Evolutionary conservation across 2,329 filamentous ascomycete species (phyloP), one percentile per base, ranked within the genome.

Genomic region (Mycosphaerella arachidis): DNA sequence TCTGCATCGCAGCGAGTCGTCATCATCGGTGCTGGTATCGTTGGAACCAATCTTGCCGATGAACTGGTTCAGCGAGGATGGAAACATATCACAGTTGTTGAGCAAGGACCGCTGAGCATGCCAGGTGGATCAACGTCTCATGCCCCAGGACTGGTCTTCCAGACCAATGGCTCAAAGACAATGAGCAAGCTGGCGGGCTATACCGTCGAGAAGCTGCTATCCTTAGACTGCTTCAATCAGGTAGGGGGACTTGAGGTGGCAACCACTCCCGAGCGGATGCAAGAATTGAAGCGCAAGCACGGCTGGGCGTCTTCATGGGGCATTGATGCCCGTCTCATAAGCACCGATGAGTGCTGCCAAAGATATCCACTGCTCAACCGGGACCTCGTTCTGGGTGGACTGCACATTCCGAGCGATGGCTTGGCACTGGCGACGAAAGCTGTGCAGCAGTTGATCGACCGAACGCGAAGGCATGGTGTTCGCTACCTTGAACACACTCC

Each of bases 41-140:
- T 87, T 59, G 85, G 85, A 51, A 79, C 80, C 59, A 87, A 87
- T 61, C 73, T 87, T 53, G 85, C 85, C 53, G 85, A 87, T 66
- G 85, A 87, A 77, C 79, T 87, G 67, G 78, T 84, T 65, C 77
- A 78, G 27, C 80, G 83, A 67, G 85, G 85, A 76, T 87, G 85
- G 84, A 80, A 71, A 56, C 73, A 86, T 70, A 84, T 87, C 70
- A 87, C 84, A 18, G 84, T 87, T 53, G 74, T 87, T 63, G 85
- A 87, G 64, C 85, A 87, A 71, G 85, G 85, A 0, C 85, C 85
- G 2, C 70, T 87, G 63, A 74, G 77, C 59, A 82, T 87, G 79
- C 85, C 85, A 0, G 85, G 85, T 29, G 85, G 85, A 48, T 87
- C 85, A 30, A 87, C 85, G 6, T 87, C 84, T 6, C 85, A 87